phyloP scores from a whole-genome alignment of 257 asterid species.

The Primulina tabacum region DNA sequence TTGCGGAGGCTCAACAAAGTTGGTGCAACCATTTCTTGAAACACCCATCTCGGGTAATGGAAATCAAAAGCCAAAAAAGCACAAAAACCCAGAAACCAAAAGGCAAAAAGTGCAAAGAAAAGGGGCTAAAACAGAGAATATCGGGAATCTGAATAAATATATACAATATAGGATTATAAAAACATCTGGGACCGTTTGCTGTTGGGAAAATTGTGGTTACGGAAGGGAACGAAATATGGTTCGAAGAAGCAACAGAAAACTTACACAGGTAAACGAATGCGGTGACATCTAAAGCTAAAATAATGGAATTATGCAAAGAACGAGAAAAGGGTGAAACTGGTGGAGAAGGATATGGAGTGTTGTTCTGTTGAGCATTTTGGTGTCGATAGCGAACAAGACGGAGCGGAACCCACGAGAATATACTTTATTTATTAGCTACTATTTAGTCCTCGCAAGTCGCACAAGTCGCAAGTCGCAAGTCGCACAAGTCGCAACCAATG shows the following conservation, averaged over 20 bases:
- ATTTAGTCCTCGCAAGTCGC: too few relatives aligned
- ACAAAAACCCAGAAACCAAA: slow-evolving; percentile 45
- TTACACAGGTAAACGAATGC: not conserved
- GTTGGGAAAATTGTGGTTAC: not conserved
- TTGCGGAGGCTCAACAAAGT: slow-evolving; percentile 21
- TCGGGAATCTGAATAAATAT: not conserved
- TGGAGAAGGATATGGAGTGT: not conserved
- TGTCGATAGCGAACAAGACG: not conserved
- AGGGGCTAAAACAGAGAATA: slow-evolving; percentile 17
- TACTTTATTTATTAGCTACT: too few relatives aligned
- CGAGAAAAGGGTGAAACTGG: too few relatives aligned
- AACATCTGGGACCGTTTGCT: not conserved
- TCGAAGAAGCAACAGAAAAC: not conserved
- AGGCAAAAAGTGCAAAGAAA: slow-evolving; percentile 34
- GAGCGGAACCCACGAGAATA: too few relatives aligned
- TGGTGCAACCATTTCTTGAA: slow-evolving; percentile 35
- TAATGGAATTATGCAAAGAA: not conserved
- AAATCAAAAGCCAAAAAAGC: slow-evolving; percentile 32
- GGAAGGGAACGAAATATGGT: not conserved
- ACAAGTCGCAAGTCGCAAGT: too few relatives aligned
- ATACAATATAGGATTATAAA: too few relatives aligned
- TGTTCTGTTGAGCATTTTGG: not conserved
- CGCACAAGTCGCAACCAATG: too few relatives aligned
- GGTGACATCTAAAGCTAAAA: not conserved
- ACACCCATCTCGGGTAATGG: slow-evolving; percentile 48